phyloP scores from a whole-genome alignment of 306 rosid species.

The Quercus agrifolia region DNA sequence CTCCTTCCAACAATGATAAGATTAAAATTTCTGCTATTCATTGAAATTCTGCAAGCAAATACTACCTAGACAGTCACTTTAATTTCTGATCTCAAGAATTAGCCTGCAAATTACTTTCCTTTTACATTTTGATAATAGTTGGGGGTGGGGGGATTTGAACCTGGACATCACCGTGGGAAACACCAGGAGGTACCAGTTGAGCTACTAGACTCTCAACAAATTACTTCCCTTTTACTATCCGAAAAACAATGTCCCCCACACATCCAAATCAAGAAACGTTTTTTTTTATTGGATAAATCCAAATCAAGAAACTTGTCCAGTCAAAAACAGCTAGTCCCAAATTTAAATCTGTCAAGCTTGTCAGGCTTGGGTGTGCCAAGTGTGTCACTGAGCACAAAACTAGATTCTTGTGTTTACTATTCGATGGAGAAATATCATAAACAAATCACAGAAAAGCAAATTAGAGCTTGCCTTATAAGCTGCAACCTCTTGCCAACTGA shows the following conservation, averaged over 20 bases:
- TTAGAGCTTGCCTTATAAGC: slow-evolving; percentile 65
- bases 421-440: slow-evolving; percentile 8
- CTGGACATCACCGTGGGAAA: no score
- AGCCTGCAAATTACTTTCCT: neutral
- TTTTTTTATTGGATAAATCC: neutral
- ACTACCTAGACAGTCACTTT: neutral
- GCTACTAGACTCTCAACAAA: neutral
- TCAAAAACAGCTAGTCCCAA: neutral
- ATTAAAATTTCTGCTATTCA: neutral
- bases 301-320: neutral
- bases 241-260: neutral
- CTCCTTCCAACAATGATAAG: slow-evolving; percentile 9
- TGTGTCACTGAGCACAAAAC: neutral
- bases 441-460: slow-evolving; percentile 15
- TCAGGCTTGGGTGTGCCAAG: slow-evolving; percentile 11
- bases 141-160: no score
- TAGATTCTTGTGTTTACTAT: neutral
- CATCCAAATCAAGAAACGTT: no score
- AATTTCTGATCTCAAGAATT: neutral
- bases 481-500: slow-evolving; percentile 92
- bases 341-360: slow-evolving; percentile 7
- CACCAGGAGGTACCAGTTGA: no score
- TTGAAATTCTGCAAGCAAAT: neutral
- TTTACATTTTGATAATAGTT: neutral
- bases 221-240: neutral